Conservation (phyloP, 306 rosid species). For the Alnus glutinosa region DNA sequence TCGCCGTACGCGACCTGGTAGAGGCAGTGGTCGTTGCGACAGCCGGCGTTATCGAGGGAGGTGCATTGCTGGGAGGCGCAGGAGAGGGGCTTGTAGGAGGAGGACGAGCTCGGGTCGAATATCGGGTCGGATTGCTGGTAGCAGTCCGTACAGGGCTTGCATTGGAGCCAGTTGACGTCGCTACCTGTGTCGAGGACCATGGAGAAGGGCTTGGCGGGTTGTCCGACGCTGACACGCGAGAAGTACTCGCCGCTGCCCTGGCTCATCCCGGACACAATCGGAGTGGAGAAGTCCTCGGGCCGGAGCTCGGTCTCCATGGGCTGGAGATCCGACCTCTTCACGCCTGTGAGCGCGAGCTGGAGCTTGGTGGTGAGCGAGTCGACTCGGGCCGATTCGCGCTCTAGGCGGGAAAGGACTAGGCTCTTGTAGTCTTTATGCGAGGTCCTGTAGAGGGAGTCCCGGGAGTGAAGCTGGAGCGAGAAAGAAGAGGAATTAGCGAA, state of each 20-base stretch:
- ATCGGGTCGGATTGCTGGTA: slow-evolving; percentile 87
- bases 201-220: slow-evolving; percentile 56
- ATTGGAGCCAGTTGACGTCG: slow-evolving; percentile 89
- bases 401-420: slow-evolving; percentile 50
- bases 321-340: slow-evolving; percentile 46
- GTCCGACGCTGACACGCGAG: slow-evolving; percentile 68
- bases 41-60: slow-evolving; percentile 44
- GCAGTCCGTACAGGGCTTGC: slow-evolving; percentile 82
- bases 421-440: slow-evolving; percentile 47
- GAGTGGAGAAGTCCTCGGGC: slow-evolving; percentile 62
- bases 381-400: slow-evolving; percentile 79
- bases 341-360: slow-evolving; percentile 33
- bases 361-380: slow-evolving; percentile 53
- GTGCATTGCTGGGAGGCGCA: slow-evolving; percentile 59
- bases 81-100: slow-evolving; percentile 49
- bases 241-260: slow-evolving; percentile 96
- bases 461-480: slow-evolving; percentile 49
- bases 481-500: slow-evolving; percentile 26
- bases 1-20: slow-evolving; percentile 89
- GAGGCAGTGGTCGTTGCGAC: slow-evolving; percentile 51
- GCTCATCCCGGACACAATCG: slow-evolving; percentile 60
- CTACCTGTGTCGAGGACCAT: slow-evolving; percentile 94
- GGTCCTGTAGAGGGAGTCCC: slow-evolving; percentile 42
- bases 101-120: slow-evolving; percentile 58
- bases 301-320: slow-evolving; percentile 48